A percentile compares a stretch with the other conserved stretches of the same genome.
Conservation (phyloP, 225 moss, liverwort and hornwort species). For the Pseudoscleropodium purum region DNA sequence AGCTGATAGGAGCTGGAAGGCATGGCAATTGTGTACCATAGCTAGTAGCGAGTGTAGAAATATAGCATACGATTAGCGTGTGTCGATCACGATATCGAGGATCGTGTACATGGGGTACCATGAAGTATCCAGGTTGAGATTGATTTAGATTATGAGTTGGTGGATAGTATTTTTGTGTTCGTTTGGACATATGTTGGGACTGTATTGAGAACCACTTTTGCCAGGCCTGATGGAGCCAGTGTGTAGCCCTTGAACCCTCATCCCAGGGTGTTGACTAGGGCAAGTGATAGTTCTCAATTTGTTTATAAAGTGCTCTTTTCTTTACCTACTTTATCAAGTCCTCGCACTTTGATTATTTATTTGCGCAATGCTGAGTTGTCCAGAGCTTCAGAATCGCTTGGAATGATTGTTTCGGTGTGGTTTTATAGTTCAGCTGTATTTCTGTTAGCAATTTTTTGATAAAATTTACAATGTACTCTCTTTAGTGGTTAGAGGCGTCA, state of each 20-base stretch:
- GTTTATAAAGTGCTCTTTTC: background rate
- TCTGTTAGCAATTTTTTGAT: background rate
- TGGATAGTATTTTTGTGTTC: background rate
- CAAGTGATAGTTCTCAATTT: background rate
- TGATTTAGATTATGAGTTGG: background rate
- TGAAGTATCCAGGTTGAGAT: background rate
- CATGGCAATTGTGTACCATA: constrained; percentile 27
- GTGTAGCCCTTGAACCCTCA: background rate
- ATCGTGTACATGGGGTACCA: background rate
- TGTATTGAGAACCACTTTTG: background rate
- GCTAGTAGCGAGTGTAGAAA: constrained; percentile 10
- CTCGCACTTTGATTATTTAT: fast-evolving
- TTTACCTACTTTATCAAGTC: too few species aligned
- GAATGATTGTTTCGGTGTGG: too few species aligned
- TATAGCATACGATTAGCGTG: background rate
- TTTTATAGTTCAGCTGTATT: background rate
- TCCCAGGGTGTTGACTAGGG: background rate
- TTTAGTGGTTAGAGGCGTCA: background rate
- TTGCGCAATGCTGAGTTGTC: background rate
- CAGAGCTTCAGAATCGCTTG: background rate
- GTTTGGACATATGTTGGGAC: background rate
- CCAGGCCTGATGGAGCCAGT: background rate
- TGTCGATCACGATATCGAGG: background rate
- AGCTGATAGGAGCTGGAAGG: constrained; percentile 3
- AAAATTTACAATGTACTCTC: background rate